These are phyloP conservation scores for Ophiostoma montium DNA, from an alignment of 2,329 filamentous ascomycete genomes.

Conservation along the genomic window DNA sequence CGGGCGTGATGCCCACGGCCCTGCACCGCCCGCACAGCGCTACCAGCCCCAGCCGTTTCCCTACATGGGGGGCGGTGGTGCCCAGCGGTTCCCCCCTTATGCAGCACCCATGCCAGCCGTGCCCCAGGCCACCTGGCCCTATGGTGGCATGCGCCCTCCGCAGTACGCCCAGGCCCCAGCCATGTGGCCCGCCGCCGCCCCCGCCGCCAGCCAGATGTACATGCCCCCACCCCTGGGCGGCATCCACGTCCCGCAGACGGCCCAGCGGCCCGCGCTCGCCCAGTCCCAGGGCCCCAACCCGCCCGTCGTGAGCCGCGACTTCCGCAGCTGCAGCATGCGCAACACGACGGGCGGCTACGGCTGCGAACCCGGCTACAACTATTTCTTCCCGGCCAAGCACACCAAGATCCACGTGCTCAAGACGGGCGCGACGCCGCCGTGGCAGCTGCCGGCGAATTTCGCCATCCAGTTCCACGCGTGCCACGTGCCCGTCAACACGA, in stretches of 20 bases:
- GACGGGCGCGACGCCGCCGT: constrained; percentile 31
- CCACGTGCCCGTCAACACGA: constrained; percentile 38
- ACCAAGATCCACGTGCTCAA: constrained; percentile 47
- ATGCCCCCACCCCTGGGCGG: not conserved
- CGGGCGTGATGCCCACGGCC: constrained; percentile 10
- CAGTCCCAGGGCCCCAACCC: constrained; percentile 26
- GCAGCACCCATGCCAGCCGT: not conserved
- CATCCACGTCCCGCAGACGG: constrained; percentile 9
- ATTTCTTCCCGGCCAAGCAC: constrained; percentile 43
- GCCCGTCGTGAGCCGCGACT: constrained; percentile 27
- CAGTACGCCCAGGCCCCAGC: too few species aligned
- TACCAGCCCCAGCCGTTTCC: not conserved
- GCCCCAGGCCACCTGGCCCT: too few species aligned
- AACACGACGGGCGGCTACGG: constrained; percentile 44
- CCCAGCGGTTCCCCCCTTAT: too few species aligned
- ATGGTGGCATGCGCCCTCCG: too few species aligned
- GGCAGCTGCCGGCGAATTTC: constrained; percentile 31
- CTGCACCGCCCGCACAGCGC: not conserved
- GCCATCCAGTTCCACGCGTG: constrained; percentile 33
- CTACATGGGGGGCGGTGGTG: not conserved
- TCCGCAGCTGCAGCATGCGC: constrained; percentile 39
- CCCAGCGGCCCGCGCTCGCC: constrained; percentile 10
- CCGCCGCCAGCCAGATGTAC: not conserved
- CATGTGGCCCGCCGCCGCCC: too few species aligned
- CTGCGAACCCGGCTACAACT: constrained; percentile 48